phyloP scores from a whole-genome alignment of 805 yeast species.

The Yamadazyma sp. region DNA sequence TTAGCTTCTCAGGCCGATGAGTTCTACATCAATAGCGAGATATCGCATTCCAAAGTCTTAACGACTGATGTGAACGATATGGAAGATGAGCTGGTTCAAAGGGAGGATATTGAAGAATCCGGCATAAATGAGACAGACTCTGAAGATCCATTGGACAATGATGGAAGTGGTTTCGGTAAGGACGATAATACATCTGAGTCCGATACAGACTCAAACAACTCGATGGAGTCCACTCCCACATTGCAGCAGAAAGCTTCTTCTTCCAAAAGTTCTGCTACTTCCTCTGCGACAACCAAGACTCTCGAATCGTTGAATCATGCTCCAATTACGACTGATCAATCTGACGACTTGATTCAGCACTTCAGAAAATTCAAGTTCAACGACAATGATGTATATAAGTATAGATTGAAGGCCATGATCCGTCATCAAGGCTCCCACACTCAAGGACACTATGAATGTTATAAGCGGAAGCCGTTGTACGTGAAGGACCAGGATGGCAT shows the following conservation, averaged over 20 bases:
- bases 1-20: slow-evolving; percentile 20
- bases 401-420: slow-evolving; percentile 67
- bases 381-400: slow-evolving; percentile 45
- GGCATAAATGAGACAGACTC: slow-evolving; percentile 27
- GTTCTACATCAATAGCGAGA: slow-evolving; percentile 11
- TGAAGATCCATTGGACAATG: slow-evolving; percentile 21
- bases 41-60: slow-evolving; percentile 22
- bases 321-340: slow-evolving; percentile 40
- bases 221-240: slow-evolving; percentile 18
- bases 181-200: slow-evolving; percentile 24
- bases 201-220: slow-evolving; percentile 16
- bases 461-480: slow-evolving; percentile 68
- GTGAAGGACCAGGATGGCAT: slow-evolving; percentile 45
- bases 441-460: slow-evolving; percentile 90
- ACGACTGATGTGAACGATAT: slow-evolving; percentile 32
- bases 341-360: slow-evolving; percentile 33
- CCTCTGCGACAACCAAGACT: slow-evolving; percentile 15
- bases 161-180: slow-evolving; percentile 18
- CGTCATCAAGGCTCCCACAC: slow-evolving; percentile 88
- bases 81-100: slow-evolving; percentile 34
- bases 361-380: slow-evolving; percentile 39
- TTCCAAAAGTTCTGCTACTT: slow-evolving; percentile 13
- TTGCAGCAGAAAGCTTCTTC: slow-evolving; percentile 9
- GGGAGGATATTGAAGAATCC: slow-evolving; percentile 37
- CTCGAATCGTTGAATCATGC: slow-evolving; percentile 35